Base-by-base conservation (phyloP, 169 alveolate species). In the Plasmodium fragile region DNA sequence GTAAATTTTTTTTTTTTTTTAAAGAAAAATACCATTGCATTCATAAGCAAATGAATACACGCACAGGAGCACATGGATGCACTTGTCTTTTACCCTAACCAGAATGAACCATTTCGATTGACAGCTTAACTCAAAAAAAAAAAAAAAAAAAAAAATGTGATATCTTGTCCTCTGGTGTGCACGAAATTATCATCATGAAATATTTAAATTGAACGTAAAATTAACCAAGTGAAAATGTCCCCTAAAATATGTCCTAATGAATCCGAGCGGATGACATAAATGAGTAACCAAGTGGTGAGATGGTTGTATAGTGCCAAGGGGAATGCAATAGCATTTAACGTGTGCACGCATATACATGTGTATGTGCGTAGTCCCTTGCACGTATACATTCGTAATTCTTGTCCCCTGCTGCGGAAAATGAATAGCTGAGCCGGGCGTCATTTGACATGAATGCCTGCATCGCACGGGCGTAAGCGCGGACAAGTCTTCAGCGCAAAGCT, bases 11-110 rank as follows among this genome's bases (percentile, higher is more conserved):
- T 65, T 34, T 22, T 65, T 30, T 49, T 80, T 45, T 49, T 52
- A 52, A 80, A 80, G 16, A 70, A 11, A 49, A 65, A 49, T 80
- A 6, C 28, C 53, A 10, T 28, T 39, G 45, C 36, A 75, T 75
- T 10, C 32, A 80, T 77, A 39, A 4, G 52, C 70, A 39, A 70
- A 77, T 39, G 83, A 77, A 77, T 16, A 45, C n/a, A 77, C 41
- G 32, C 75, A 22, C 75, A 5, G 36, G n/a, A 22, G 36, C 75
- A 28, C 75, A 65, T 65, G 36, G 30, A 28, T 65, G 75, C 75
- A 65, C 36, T 49, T 49, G 59, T 49, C 22, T 16, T 65, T 65
- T 65, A 65, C 1, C 30, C 36, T 7, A 65, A 22, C 30, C 16
- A 18, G n/a, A 65, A 22, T 65, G 36, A 65, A 65, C 39, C 36